Percentiles rank a stretch among this genome's conserved stretches.
These are phyloP conservation scores for Trichosanthes truncata DNA, from an alignment of 306 rosid species.

Conservation along the genomic window DNA sequence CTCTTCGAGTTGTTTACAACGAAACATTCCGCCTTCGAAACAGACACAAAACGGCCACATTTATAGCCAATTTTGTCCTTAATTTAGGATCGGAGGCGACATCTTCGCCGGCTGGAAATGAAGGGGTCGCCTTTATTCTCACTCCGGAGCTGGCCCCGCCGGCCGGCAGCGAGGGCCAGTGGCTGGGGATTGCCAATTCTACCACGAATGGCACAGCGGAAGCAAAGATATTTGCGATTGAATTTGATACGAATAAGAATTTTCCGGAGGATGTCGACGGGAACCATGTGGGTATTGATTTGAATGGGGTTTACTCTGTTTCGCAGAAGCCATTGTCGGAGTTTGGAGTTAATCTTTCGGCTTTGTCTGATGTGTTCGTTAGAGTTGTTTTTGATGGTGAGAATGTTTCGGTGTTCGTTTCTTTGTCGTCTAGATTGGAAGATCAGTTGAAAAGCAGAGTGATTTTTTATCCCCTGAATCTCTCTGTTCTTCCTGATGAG, in stretches of 20 bases:
- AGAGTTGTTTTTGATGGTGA: conserved; percentile 21
- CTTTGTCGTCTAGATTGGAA: neutral
- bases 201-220: conserved; percentile 34
- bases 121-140: conserved; percentile 33
- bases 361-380: neutral
- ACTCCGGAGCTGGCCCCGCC: conserved; percentile 8
- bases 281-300: conserved; percentile 54
- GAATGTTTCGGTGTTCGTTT: conserved; percentile 14
- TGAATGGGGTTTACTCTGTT: conserved; percentile 42
- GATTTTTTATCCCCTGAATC: conserved; percentile 19
- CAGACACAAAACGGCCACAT: conserved; percentile 11
- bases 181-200: conserved; percentile 34
- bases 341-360: conserved; percentile 22
- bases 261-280: conserved; percentile 34
- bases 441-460: conserved; percentile 11
- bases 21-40: conserved; percentile 15
- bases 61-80: conserved; percentile 24
- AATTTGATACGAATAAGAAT: conserved; percentile 56
- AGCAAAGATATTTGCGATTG: conserved; percentile 42
- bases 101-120: conserved; percentile 10
- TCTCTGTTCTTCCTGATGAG: conserved; percentile 32
- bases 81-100: neutral
- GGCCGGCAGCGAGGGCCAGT: conserved; percentile 19
- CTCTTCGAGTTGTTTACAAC: conserved; percentile 14
- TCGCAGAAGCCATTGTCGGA: conserved; percentile 21